Base-by-base conservation (phyloP, 441 rosid species). In the Omphalea diandra region DNA sequence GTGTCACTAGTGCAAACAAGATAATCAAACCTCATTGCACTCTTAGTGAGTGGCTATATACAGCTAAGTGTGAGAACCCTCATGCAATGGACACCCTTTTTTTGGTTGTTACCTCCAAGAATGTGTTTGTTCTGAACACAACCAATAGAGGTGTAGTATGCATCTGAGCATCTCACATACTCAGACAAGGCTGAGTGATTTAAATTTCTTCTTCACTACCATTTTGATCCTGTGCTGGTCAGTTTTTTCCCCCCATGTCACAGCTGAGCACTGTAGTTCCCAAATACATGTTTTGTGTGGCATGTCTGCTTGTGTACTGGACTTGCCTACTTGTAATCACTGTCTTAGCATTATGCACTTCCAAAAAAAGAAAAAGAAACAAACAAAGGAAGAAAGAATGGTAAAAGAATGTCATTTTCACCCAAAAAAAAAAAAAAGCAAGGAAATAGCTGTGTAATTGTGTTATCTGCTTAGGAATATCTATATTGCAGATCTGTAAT, bases 21-120 rank as follows among this genome's bases (percentile, higher is more conserved):
- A 12, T 8, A 38, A 60, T 0, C 49, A 9, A n/a, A 8, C n/a
- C 55, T 44, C 26, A 24, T 69, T 44, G 26, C n/a, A 58, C 15
- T 20, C 22, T 46, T 46, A 47, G 46, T 65, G 26, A 36, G 49
- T 1, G 46, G 49, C 56, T 57, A 57, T 49, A 59, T 69, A 12
- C 35, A 7, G 1, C 55, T 18, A 12, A 33, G 7, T 35, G 47
- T 26, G 3, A 29, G 41, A 5, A 41, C n/a, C 47, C 32, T n/a
- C 46, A 24, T 12, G 15, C 26, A 5, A 31, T 22, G 24, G 57
- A 65, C 22, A 49, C 29, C 17, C 43, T 40, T 38, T n/a, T n/a
- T 54, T 7, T 20, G 22, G 24, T 12, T 32, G 31, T 18, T 61
- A 38, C 59, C n/a, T 26, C 26, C 17, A 31, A 53, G 60, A 52